These are phyloP conservation scores for Cryptococcus sp. DNA, from an alignment of 1,284 basidiomycete species.

Conservation along the genomic window DNA sequence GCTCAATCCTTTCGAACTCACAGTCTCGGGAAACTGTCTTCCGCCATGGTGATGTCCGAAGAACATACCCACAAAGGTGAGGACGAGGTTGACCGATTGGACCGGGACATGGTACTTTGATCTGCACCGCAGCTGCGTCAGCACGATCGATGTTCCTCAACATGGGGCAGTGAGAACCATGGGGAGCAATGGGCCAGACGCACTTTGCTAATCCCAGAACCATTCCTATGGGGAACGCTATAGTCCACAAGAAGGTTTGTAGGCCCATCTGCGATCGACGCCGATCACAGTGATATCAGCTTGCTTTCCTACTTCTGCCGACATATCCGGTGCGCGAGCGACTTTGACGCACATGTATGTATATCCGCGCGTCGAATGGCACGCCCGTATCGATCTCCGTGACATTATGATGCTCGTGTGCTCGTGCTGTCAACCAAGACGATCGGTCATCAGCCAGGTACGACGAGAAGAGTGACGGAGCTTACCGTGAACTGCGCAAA, in stretches of 20 bases:
- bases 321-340: background rate
- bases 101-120: constrained; percentile 80
- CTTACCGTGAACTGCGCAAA: too few species aligned
- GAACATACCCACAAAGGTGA: constrained; percentile 70
- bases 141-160: background rate
- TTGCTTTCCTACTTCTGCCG: background rate
- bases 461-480: too few species aligned
- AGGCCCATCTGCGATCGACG: constrained; percentile 59
- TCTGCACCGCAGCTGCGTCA: constrained; percentile 22
- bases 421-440: constrained; percentile 20
- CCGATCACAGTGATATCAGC: too few species aligned
- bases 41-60: constrained; percentile 81
- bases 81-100: constrained; percentile 68
- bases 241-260: constrained; percentile 74
- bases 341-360: constrained; percentile 61
- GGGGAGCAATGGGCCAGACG: constrained; percentile 9
- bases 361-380: constrained; percentile 75
- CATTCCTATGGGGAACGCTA: constrained; percentile 84
- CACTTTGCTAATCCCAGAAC: constrained; percentile 76
- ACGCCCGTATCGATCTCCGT: constrained; percentile 65
- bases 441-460: too few species aligned
- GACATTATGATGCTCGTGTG: constrained; percentile 62
- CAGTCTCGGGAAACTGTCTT: constrained; percentile 67
- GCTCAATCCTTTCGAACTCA: constrained; percentile 27
- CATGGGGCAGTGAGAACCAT: too few species aligned